phyloP scores from a whole-genome alignment of 2,329 filamentous ascomycete species.

The Aspergillus sp. region DNA sequence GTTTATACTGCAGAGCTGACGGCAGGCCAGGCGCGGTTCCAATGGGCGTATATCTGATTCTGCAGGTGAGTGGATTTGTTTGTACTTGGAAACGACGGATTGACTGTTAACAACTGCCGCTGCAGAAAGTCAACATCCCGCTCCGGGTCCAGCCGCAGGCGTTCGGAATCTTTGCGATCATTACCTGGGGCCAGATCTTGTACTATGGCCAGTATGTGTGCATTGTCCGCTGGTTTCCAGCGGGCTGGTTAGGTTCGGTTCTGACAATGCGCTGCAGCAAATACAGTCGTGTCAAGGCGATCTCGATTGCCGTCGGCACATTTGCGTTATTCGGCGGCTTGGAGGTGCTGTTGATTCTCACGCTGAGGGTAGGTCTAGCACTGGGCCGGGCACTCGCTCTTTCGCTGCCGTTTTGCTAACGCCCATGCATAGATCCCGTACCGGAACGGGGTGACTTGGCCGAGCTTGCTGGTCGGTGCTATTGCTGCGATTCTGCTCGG shows the following conservation, averaged over 20 bases:
- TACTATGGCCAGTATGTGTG: conserved; percentile 40
- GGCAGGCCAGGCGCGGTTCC: conserved; percentile 32
- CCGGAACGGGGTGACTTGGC: conserved; percentile 43
- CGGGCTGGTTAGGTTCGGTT: too few species aligned
- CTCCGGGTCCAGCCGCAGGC: conserved; percentile 48
- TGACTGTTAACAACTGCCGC: neutral
- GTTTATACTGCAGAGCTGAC: conserved; percentile 1
- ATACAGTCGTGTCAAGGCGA: conserved; percentile 40
- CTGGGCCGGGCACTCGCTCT: too few species aligned
- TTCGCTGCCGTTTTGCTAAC: neutral
- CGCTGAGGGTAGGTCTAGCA: conserved; percentile 38
- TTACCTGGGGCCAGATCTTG: conserved; percentile 45
- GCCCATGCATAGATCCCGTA: conserved; percentile 44
- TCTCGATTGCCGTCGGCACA: conserved; percentile 31
- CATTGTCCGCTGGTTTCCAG: neutral
- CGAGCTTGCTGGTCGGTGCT: conserved; percentile 49
- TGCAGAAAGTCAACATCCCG: conserved; percentile 47
- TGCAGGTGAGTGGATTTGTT: conserved; percentile 30
- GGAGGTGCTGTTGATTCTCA: conserved; percentile 49
- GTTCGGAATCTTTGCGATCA: conserved; percentile 41
- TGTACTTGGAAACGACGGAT: too few species aligned
- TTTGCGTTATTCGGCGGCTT: conserved; percentile 42
- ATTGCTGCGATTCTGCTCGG: conserved; percentile 49
- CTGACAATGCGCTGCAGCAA: conserved; percentile 12
- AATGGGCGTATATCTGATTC: conserved; percentile 44